These are phyloP conservation scores for Melanomma pulvis-pyrius DNA, from an alignment of 495 filamentous ascomycete genomes.

Conservation along the genomic window DNA sequence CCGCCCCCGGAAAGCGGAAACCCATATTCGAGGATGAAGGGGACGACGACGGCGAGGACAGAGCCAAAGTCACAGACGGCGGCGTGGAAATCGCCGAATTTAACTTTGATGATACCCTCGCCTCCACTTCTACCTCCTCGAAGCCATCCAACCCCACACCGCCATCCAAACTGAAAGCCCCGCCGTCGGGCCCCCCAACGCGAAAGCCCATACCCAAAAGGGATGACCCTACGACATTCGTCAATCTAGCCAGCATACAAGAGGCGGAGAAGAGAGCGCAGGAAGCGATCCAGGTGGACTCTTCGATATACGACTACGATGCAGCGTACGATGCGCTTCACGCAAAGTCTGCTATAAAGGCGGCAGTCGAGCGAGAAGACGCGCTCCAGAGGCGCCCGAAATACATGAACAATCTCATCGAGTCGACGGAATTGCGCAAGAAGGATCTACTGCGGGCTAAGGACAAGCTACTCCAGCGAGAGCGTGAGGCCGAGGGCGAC, in stretches of 20 bases:
- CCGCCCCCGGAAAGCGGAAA: slow-evolving; percentile 52
- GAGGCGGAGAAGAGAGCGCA: slow-evolving; percentile 42
- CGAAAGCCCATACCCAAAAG: slow-evolving; percentile 35
- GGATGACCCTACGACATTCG: slow-evolving; percentile 58
- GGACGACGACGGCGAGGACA: slow-evolving; percentile 47
- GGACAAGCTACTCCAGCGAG: slow-evolving; percentile 81
- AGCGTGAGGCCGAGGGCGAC: slow-evolving; percentile 91
- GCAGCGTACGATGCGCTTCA: slow-evolving; percentile 65
- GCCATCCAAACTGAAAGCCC: slow-evolving; percentile 34
- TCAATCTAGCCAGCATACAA: slow-evolving; percentile 48
- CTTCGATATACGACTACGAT: slow-evolving; percentile 78
- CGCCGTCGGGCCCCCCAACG: slow-evolving; percentile 32
- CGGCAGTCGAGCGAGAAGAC: slow-evolving; percentile 42
- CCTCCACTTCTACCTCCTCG: slow-evolving; percentile 1
- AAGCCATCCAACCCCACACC: slow-evolving; percentile 12
- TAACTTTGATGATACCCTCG: slow-evolving; percentile 39
- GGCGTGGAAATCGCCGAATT: slow-evolving; percentile 41
- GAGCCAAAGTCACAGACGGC: slow-evolving; percentile 9
- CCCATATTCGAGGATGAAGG: slow-evolving; percentile 55
- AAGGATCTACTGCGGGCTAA: slow-evolving; percentile 85
- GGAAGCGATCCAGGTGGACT: slow-evolving; percentile 62
- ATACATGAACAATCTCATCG: slow-evolving; percentile 81
- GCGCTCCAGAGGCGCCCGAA: slow-evolving; percentile 64
- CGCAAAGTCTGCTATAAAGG: slow-evolving; percentile 39
- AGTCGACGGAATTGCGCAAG: slow-evolving; percentile 82